These are phyloP conservation scores for Epichloe sylvatica DNA, from an alignment of 2,329 filamentous ascomycete genomes.

Conservation along the genomic window DNA sequence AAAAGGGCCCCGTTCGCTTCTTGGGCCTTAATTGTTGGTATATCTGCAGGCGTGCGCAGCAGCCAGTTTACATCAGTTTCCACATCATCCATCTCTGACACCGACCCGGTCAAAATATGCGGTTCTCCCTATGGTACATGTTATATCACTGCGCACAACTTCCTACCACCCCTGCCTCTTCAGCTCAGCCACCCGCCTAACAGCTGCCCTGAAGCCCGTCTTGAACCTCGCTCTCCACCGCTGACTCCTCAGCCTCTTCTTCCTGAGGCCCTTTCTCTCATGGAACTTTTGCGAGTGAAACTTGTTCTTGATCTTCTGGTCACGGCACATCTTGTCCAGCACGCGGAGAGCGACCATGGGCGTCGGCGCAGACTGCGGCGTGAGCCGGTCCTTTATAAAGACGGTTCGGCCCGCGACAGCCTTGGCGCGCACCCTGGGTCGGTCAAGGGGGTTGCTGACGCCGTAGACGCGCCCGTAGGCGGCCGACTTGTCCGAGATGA, in stretches of 20 bases:
- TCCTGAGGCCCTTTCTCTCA: conserved; percentile 61
- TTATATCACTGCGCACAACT: too few relatives aligned
- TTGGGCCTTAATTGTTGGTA: too few relatives aligned
- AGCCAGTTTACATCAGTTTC: too few relatives aligned
- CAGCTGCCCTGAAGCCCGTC: conserved; percentile 50
- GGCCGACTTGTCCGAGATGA: conserved; percentile 20
- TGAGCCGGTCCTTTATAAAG: conserved; percentile 19
- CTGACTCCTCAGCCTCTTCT: conserved; percentile 58
- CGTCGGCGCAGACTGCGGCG: conserved; percentile 22
- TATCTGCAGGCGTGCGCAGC: too few relatives aligned
- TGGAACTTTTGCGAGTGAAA: conserved; percentile 51
- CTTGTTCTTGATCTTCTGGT: conserved; percentile 46
- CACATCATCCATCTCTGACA: too few relatives aligned
- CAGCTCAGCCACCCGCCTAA: conserved; percentile 53
- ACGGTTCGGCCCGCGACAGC: conserved; percentile 26
- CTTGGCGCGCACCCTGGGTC: conserved; percentile 17
- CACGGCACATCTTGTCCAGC: conserved; percentile 23
- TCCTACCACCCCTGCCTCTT: conserved; percentile 64
- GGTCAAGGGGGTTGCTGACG: conserved; percentile 13
- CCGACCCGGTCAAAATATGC: too few relatives aligned
- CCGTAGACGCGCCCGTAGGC: conserved; percentile 11
- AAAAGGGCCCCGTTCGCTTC: too few relatives aligned
- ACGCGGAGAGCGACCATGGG: conserved; percentile 30
- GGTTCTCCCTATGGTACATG: too few relatives aligned
- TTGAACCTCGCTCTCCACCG: conserved; percentile 59